Evolutionary conservation across 2,329 filamentous ascomycete genomes (phyloP), one percentile per base, ranked within the genome.

Genomic region (Aspergillus tubingensis): DNA sequence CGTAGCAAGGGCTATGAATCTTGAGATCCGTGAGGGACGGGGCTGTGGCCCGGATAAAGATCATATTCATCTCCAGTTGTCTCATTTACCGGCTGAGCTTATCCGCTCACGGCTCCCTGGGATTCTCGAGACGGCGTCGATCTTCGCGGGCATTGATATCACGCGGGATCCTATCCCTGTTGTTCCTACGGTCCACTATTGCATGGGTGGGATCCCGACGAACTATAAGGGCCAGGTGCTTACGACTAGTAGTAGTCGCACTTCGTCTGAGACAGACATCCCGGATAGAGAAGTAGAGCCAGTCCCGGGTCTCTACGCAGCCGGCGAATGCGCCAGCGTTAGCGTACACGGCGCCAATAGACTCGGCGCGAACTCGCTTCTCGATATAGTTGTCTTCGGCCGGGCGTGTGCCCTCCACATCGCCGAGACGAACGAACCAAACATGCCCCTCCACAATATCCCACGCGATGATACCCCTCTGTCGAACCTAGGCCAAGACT

Each of bases 171-270:
- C 94, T 67, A 98, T 98, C 70, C 94, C 94, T 63, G 94, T 98
- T 67, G 85, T 98, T 64, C 94, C 94, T 60, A 98, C 94, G 47
- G 94, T 97, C 68, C 93, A 99, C 85, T 99, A 99, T 86, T 97
- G 97, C 86, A 99, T 98, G 95, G 94, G 94, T 80, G 94, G 95
- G 85, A 97, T 99, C 70, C 94, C 94, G 55, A 98, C 95, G 74
- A 78, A 86, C 63, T 94, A 94, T 68, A 87, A 96, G 60, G 95
- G 98, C 82, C 86, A 96, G 85, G 86, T 96, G 11, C 32, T 36
- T 2, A 36, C 32, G 5, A 36, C 11, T 13, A 15, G 32, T 36
- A 11, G 25, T 27, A 30, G 3, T 11, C 27, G 10, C 10, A 30
- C 11, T 36, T 13, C 11, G 5, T 15, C 32, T 5, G 32, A 1